Evolutionary conservation across 139 green algal species (phyloP).

Genomic region (Penium margaritaceum): DNA sequence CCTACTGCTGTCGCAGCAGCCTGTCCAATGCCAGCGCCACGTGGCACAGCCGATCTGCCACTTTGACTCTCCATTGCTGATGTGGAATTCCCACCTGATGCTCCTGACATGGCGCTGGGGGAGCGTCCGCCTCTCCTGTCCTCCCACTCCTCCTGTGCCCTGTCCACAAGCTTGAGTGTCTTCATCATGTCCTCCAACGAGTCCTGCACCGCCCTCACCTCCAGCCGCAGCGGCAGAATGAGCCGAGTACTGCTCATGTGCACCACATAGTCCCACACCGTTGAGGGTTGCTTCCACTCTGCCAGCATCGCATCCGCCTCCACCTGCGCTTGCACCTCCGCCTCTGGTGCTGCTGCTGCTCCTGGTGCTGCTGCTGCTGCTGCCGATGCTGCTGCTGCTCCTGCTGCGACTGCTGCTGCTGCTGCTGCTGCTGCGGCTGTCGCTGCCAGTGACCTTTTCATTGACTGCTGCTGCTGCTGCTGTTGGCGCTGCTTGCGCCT

Average conservation of each 20-base stretch:
- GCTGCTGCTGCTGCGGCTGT: neutral
- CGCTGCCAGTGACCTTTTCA: neutral
- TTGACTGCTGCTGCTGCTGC: neutral
- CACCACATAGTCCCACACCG: constrained; percentile 33
- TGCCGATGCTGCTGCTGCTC: neutral
- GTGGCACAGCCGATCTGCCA: neutral
- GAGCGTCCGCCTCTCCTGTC: neutral
- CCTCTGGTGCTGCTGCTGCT: neutral
- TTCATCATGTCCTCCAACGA: constrained; percentile 23
- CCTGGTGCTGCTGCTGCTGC: neutral
- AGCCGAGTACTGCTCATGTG: constrained; percentile 1
- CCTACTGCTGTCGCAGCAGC: neutral
- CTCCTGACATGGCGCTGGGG: no score
- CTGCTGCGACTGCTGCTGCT: neutral
- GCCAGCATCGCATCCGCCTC: no score
- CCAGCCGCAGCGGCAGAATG: constrained; percentile 35
- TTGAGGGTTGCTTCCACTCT: neutral
- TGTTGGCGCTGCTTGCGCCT: neutral
- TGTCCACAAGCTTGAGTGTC: constrained; percentile 18
- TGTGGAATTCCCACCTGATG: no score
- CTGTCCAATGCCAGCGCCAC: no score
- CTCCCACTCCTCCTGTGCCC: constrained; percentile 18
- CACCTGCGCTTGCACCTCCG: neutral
- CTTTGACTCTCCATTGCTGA: neutral
- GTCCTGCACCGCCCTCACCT: constrained; percentile 35